Evolutionary conservation across 768 basidiomycete species (phyloP), one percentile per base, ranked within the genome.

Genomic region (Leucosporidium scottii): DNA sequence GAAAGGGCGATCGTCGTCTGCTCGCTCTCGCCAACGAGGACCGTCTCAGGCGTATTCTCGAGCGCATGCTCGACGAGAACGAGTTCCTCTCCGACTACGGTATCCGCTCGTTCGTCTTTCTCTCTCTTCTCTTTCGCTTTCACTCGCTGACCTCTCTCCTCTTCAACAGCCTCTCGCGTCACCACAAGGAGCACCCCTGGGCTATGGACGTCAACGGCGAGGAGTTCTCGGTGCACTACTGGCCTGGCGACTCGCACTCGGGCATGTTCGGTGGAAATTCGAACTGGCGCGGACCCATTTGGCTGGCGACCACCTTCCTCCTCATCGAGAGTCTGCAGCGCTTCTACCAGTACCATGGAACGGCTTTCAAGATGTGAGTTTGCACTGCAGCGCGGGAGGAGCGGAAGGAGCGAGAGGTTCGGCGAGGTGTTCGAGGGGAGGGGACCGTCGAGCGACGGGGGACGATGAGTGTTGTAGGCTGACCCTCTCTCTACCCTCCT

Each of bases 61-160:
- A 93, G 79, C 93, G 92, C 81, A 97, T 98, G 96, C 79, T 98
- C 62, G 91, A 98, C 76, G 96, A 97, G 79, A 86, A 88, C 66
- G 96, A 99, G 79, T 99, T 99, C 80, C 82, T 99, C 73, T 91
- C 90, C 73, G 92, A 94, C 73, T 86, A 94, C 76, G 96, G 96
- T 56, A 88, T 99, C 71, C 83, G 96, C 82, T 98, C 94, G 89
- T 93, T 72, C 76, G 91, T 84, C 0, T 28, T 28, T 31, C 56
- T 54, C 1, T 6, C 34, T 25, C 2, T 13, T 21, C 34, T 53
- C 56, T 27, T 36, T 48, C 49, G 15, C 39, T 44, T 15, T 12
- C 39, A n/a, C 39, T 44, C 39, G 39, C 39, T 44, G 39, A 44
- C 39, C 39, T 20, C 20, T 54, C 7, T 50, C 30, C 6, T 31